Evolutionary conservation across 1,284 basidiomycete species (phyloP), one percentile per base, ranked within the genome.

Genomic region (Papiliotrema terrestris): DNA sequence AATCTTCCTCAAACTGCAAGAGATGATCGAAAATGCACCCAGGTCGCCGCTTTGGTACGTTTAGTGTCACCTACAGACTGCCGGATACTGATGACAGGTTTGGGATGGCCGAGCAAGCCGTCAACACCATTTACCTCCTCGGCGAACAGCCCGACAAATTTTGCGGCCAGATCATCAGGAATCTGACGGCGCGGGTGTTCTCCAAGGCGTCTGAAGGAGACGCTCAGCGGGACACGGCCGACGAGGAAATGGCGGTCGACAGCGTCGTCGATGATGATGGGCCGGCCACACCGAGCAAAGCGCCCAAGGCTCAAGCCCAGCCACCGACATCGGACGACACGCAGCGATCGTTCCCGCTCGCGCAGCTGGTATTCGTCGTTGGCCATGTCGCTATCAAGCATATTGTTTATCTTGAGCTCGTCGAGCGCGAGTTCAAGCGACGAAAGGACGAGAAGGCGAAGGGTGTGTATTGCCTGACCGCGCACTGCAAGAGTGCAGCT

Each of bases 311-410:
- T 19, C 38, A 19, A 19, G 44, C 23, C 13, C 42, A 35, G 17
- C 35, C 26, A 4, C 48, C 52, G 39, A 50, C 54, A 20, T 39
- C 55, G 17, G 80, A 81, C 49, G 87, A 89, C 59, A 67, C 82
- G 1, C 86, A 86, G 0, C 87, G 93, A 58, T 86, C 88, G 0
- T 97, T 95, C 72, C 83, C 86, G 57, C 82, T 98, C 17, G 89
- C 88, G 53, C 94, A 98, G 71, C 82, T 98, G 19, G 79, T 98
- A 8, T 98, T 98, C 71, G 83, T 91, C 41, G 92, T 97, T 5
- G 96, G 95, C 0, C 95, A 98, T 73, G 89, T 96, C 19, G 92
- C 93, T 6, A 90, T 98, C 77, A 98, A 98, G 76, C 93, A 98
- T 60, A 91, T 98, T 54, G 93, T 96, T 23, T 96, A 92, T 72